Base-by-base conservation (phyloP, 116 monocot species). In the Thalassia testudinum region DNA sequence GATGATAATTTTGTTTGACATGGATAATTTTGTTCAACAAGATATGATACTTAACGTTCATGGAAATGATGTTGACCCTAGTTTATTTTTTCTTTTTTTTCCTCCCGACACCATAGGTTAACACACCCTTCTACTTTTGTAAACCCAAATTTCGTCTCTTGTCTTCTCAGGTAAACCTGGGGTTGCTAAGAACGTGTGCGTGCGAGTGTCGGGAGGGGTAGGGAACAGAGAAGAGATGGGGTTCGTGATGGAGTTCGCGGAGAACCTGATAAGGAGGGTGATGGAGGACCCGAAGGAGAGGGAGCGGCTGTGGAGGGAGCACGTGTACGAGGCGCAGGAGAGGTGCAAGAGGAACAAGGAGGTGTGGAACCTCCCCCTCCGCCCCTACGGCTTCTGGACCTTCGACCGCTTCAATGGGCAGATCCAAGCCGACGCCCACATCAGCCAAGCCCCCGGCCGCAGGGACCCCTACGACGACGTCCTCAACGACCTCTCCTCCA, bases 371-470 rank as follows among this genome's bases (percentile, higher is more conserved):
- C 80, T 85, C 27, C 85, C 85, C 26, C 71, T 80, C 50, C 73
- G 74, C 43, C 80, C 85, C 40, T 80, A 80, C 68, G 85, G 85
- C 28, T 85, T 80, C 71, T 77, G 80, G 80, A 85, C 80, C 53
- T 85, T 85, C 71, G 85, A 85, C 24, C 60, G 71, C 21, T 77
- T 80, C 85, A 86, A 86, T 57, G 56, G 62, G 24, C 86, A 80
- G 72, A 70, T 86, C 50, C 28, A 23, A 30, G 61, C 51, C 47
- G 86, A 86, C 34, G 60, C 80, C 24, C 71, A 77, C 71, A 77
- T 86, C 66, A 80, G 80, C 69, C 86, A 80, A 56, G 74, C 49
- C n/a, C 74, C 77, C 27, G 80, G 86, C 13, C 74, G 77, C 30
- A 71, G 81, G 27, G 80, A 85, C 47, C 85, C 80, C 68, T 76